Evolutionary conservation across 805 yeast species (phyloP), one percentile per base, ranked within the genome.

Genomic region (Kluyveromyces nonfermentans): DNA sequence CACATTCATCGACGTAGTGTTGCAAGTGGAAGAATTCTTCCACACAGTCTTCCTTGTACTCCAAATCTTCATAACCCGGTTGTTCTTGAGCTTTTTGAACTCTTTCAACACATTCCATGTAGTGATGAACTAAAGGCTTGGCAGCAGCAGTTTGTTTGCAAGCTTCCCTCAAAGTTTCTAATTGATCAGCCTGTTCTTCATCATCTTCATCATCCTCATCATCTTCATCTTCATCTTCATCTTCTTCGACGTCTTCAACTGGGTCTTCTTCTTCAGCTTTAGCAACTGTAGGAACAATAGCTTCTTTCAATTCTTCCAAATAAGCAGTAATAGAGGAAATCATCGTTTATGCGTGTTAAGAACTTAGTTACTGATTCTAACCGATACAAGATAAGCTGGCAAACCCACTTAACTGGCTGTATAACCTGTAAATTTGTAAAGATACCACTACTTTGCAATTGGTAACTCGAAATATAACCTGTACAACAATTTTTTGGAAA

Each of bases 1-100:
- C 87, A 73, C 95, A 80, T 65, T 85, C 93, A 69, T 86, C 87
- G 59, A 89, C 56, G 73, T 94, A 86, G 69, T 90, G 97, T 68
- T 87, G 87, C 65, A 89, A 75, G 71, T 93, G 97, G 87, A 90
- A 90, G 68, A 85, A 90, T 71, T 90, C 98, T 71, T 90, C 97
- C 50, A 90, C 83, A 75, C 98, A 90, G 71, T 90, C 97, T 74
- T 90, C 98, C 71, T 90, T 90, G 75, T 86, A 74, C 9, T 73
- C 80, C 58, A 75, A 77, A 46, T 83, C 81, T 22, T 69, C 96
- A 65, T 90, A 89, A 56, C 73, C 95, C 54, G 77, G 83, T 62
- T 85, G 89, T 71, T 88, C 86, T 73, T 73, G 76, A 57, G 80
- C 95, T 65, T 81, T 78, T 52, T 93, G 80, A 52, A 90, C 97